Conservation (phyloP, 2,329 filamentous ascomycete species). For the Tolypocladium tropicale region DNA sequence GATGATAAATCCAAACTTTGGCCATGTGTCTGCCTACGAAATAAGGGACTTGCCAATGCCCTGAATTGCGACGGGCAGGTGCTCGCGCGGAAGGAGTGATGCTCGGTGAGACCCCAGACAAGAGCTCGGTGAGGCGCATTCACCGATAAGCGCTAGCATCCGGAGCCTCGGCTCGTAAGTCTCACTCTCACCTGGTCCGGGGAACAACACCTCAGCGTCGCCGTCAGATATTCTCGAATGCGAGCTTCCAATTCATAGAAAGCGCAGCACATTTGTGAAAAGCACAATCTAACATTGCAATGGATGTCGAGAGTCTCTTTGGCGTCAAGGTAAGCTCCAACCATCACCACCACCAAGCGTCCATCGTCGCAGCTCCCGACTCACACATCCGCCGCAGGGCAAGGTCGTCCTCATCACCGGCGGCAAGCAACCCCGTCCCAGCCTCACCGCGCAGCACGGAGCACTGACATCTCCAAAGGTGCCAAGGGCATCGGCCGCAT, state of each 20-base stretch:
- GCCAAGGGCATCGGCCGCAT: slow-evolving; percentile 56
- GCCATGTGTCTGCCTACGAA: too few species aligned
- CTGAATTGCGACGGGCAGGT: too few species aligned
- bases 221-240: neutral
- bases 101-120: neutral
- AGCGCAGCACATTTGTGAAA: neutral
- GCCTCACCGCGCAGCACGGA: neutral
- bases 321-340: slow-evolving; percentile 41
- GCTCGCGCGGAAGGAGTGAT: too few species aligned
- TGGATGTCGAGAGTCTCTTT: slow-evolving; percentile 47
- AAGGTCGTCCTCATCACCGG: slow-evolving; percentile 51
- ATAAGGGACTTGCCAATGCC: too few species aligned
- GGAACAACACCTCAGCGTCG: neutral
- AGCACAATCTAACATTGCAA: slow-evolving; percentile 15
- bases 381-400: slow-evolving; percentile 23
- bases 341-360: neutral
- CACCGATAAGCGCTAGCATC: neutral
- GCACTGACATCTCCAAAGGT: slow-evolving; percentile 14
- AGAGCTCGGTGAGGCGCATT: neutral
- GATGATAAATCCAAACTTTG: too few species aligned
- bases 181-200: neutral
- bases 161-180: neutral
- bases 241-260: neutral
- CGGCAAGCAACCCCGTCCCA: slow-evolving; percentile 13
- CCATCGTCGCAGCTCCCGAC: neutral